Evolutionary conservation across 768 basidiomycete species (phyloP).

Genomic region (Mycena latifolia): DNA sequence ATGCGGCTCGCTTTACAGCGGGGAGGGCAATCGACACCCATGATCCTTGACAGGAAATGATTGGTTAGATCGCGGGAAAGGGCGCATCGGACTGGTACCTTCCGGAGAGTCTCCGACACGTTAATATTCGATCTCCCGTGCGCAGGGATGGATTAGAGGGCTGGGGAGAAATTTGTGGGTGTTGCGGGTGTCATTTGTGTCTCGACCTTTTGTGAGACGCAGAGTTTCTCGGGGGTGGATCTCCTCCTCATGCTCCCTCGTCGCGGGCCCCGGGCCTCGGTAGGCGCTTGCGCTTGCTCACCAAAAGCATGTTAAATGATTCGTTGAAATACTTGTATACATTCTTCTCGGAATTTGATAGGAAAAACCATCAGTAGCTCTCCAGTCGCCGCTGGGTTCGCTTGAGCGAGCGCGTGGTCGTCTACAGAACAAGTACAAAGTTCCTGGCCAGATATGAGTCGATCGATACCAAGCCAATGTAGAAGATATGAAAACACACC

Average conservation of each 20-base stretch:
- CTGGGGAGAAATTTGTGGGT: neutral
- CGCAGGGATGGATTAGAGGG: neutral
- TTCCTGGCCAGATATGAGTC: no score
- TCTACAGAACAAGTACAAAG: no score
- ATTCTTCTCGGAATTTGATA: no score
- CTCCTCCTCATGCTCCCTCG: neutral
- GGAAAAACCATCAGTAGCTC: no score
- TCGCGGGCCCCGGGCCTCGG: neutral
- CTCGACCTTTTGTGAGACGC: neutral
- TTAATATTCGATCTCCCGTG: neutral
- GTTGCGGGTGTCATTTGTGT: neutral
- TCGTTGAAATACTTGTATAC: no score
- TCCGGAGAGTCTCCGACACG: neutral
- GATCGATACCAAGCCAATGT: no score
- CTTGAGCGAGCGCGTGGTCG: no score
- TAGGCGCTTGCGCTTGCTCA: neutral
- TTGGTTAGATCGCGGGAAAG: constrained; percentile 8
- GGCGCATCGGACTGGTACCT: no score
- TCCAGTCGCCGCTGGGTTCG: no score
- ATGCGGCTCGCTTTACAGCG: constrained; percentile 10
- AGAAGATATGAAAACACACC: no score
- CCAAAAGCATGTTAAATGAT: no score
- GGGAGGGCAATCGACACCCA: constrained; percentile 17
- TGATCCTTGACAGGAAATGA: constrained; percentile 18
- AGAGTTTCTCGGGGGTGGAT: neutral